Evolutionary conservation across 2,329 filamentous ascomycete species (phyloP).

Genomic region (Dothistroma septosporum): DNA sequence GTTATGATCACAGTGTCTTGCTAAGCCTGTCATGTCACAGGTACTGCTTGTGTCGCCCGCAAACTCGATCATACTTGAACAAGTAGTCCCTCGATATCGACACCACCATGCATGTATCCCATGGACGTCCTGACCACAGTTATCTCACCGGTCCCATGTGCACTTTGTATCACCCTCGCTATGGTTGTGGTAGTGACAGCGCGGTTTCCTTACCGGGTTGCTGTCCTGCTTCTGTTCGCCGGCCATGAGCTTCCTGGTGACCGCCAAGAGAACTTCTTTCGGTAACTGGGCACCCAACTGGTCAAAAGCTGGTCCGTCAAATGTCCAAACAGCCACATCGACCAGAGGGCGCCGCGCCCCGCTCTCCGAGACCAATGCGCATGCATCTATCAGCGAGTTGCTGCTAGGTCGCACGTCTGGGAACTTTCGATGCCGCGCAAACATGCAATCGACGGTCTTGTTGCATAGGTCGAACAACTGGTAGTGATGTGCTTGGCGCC

Average conservation of each 20-base stretch:
- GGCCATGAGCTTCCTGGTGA: background rate
- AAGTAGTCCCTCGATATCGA: too few species aligned
- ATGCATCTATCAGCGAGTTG: background rate
- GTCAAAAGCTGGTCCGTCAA: background rate
- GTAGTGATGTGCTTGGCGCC: background rate
- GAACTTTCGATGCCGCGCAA: background rate
- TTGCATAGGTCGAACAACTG: background rate
- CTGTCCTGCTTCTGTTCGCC: background rate
- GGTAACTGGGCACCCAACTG: background rate
- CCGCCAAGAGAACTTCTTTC: background rate
- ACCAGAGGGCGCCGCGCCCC: background rate
- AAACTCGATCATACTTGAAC: too few species aligned
- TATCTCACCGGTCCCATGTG: too few species aligned
- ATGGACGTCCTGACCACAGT: too few species aligned
- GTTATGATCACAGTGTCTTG: too few species aligned
- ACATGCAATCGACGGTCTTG: background rate
- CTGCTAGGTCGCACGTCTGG: background rate
- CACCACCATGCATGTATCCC: too few species aligned
- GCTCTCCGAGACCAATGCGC: background rate
- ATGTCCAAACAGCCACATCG: background rate
- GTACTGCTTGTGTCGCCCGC: too few species aligned
- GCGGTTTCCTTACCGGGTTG: background rate
- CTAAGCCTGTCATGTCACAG: too few species aligned
- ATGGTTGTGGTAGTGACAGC: conserved; percentile 7
- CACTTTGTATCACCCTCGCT: background rate